phyloP scores from a whole-genome alignment of 257 asterid genomes.

The Apocynum venetum region DNA sequence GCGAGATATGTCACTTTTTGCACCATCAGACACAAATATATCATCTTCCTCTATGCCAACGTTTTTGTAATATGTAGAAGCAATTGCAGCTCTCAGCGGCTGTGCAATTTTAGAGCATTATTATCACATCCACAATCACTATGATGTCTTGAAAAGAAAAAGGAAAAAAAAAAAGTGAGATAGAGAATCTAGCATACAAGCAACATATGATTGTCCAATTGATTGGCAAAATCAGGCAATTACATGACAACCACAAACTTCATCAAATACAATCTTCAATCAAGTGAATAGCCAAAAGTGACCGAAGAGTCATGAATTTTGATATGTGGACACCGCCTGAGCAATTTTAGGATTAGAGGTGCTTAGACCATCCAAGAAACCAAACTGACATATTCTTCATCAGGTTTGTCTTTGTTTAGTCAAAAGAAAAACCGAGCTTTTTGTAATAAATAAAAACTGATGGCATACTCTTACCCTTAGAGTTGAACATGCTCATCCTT shows the following conservation, averaged over 20 bases:
- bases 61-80: slow-evolving; percentile 71
- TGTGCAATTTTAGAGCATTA: slow-evolving; percentile 23
- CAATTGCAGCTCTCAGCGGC: slow-evolving; percentile 88
- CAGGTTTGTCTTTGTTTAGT: too few species aligned
- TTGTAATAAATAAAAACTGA: too few species aligned
- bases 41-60: slow-evolving; percentile 87
- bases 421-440: too few species aligned
- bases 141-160: not conserved
- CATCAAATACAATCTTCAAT: not conserved
- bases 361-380: too few species aligned
- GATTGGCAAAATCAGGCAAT: not conserved
- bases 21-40: slow-evolving; percentile 97
- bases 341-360: too few species aligned
- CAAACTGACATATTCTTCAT: too few species aligned
- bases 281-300: not conserved
- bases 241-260: not conserved
- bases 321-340: not conserved
- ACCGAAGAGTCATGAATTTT: not conserved
- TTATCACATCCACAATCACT: not conserved
- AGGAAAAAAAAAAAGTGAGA: not conserved
- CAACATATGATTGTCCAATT: not conserved
- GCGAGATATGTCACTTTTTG: slow-evolving; percentile 97
- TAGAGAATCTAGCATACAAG: not conserved
- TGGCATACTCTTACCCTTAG: too few species aligned
- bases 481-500: too few species aligned